Base-by-base conservation (phyloP, 2,329 filamentous ascomycete species). In the Sporothrix mexicana region DNA sequence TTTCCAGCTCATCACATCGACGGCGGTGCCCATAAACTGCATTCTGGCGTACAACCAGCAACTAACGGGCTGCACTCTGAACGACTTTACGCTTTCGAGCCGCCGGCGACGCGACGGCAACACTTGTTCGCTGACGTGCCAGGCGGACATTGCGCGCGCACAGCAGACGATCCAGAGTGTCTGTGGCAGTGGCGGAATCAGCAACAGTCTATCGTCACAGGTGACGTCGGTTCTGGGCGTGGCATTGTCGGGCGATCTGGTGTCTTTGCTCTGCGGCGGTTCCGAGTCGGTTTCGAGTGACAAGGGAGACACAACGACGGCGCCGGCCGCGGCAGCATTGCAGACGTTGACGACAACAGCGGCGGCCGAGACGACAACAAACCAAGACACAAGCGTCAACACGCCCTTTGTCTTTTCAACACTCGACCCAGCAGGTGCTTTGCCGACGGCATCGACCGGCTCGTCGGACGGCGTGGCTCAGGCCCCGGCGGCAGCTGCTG, bases 131-230 rank as follows among this genome's bases (percentile, higher is more conserved):
- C 51, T 73, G 3, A 73, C 71, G 3, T 86, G 85, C 74, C 78
- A 77, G 55, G 73, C 74, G 8, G 80, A 92, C 71, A 93, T 98
- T 45, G 89, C 93, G 76, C 85, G 96, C 67, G 90, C 97, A 80
- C 90, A 92, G 67, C 91, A 95, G 77, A 92, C 91, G 45, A 87
- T 92, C 51, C 86, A 88, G 66, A 83, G 86, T 57, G 88, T 92
- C 81, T 95, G 95, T 78, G 91, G 91, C 3, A 92, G 93, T 71
- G 92, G 91, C 30, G 87, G 30, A 5, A 36, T 6, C 3, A 36
- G 88, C 15, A 8, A 20, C 13, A 30, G 15, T 4, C 10, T 9
- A 2, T 43, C 23, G 13, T n/a, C 61, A 0, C 74, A 78, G 20
- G 66, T 75, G 0, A 76, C 78, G 17, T 81, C 83, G 1, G 74